Conservation (phyloP, 345 rosid species). For the Linum trigynum region DNA sequence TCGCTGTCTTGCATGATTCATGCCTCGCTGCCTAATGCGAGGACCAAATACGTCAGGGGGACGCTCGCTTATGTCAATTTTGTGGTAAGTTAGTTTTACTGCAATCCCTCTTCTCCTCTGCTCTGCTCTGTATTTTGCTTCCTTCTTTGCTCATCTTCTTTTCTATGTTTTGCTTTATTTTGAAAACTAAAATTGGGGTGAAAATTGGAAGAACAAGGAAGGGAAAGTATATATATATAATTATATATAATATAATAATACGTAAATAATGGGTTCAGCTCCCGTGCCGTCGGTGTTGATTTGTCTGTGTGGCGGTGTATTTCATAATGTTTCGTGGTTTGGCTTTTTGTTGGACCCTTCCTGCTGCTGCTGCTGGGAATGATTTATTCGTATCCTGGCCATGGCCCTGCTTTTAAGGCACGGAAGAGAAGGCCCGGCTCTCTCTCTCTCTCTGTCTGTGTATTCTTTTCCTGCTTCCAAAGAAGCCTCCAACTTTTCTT, state of each 20-base stretch:
- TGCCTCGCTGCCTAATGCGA: constrained; percentile 72
- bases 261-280: neutral
- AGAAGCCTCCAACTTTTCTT: neutral
- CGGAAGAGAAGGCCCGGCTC: neutral
- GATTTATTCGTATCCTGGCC: neutral
- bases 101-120: neutral
- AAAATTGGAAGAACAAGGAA: no score
- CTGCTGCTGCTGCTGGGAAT: neutral
- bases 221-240: no score
- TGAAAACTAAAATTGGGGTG: no score
- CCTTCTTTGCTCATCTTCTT: neutral
- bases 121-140: neutral
- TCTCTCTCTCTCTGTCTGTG: neutral
- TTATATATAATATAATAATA: neutral
- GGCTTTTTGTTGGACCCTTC: neutral
- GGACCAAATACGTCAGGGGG: constrained; percentile 35
- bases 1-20: constrained; percentile 86
- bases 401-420: neutral
- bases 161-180: neutral
- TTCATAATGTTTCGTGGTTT: no score
- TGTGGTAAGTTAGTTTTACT: constrained; percentile 33
- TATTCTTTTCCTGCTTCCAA: neutral
- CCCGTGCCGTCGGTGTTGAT: neutral
- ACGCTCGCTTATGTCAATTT: constrained; percentile 57
- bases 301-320: neutral